Percentiles rank a stretch among this genome's conserved stretches.
These are phyloP conservation scores for Cucurbita pepo DNA, from an alignment of 306 rosid species.

Conservation along the genomic window DNA sequence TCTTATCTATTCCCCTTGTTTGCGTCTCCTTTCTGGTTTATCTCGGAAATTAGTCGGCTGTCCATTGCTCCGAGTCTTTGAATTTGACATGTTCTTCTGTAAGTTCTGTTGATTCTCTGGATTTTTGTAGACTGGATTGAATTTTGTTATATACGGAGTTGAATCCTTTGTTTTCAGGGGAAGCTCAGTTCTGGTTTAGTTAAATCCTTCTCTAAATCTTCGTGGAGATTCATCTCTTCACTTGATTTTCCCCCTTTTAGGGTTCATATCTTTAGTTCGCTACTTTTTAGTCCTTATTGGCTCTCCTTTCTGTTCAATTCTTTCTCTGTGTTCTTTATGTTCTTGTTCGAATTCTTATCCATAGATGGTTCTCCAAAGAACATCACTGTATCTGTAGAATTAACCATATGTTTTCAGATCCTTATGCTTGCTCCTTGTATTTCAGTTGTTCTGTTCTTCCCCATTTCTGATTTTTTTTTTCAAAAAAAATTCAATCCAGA, in stretches of 20 bases:
- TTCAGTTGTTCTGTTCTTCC: constrained; percentile 1
- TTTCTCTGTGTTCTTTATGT: not conserved
- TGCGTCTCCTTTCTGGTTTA: not conserved
- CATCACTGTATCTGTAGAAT: not conserved
- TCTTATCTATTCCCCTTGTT: not conserved
- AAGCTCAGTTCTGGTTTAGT: not conserved
- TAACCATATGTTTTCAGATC: not conserved
- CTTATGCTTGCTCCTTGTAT: not conserved
- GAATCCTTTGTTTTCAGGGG: not conserved
- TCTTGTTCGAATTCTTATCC: not conserved
- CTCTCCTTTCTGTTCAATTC: not conserved
- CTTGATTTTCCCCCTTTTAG: not conserved
- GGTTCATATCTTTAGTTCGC: not conserved
- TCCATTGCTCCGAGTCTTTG: not conserved
- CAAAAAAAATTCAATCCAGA: not conserved
- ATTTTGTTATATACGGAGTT: not conserved
- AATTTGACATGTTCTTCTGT: not conserved
- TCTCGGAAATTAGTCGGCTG: not conserved
- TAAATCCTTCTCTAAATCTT: not conserved
- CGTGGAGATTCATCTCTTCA: not conserved
- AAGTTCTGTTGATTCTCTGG: not conserved
- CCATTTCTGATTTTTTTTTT: not conserved
- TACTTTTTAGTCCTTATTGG: not conserved
- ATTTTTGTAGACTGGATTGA: not conserved
- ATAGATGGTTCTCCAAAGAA: not conserved